Evolutionary conservation across 441 rosid genomes (phyloP).

Genomic region (Mallotus japonicus): DNA sequence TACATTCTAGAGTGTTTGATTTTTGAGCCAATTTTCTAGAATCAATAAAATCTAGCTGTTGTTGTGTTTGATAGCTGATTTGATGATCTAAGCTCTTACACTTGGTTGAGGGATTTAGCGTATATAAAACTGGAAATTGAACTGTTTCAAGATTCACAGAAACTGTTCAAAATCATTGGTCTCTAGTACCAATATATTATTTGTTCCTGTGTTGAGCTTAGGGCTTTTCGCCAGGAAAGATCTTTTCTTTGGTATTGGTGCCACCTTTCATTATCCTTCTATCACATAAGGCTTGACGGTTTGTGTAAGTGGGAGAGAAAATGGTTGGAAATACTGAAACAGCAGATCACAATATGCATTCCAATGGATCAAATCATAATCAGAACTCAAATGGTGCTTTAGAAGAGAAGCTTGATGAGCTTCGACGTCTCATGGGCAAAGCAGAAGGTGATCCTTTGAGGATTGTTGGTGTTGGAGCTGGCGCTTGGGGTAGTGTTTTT

Average conservation of each 20-base stretch:
- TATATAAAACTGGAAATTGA: not conserved
- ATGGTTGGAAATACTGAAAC: slow-evolving; percentile 38
- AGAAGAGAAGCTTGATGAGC: slow-evolving; percentile 70
- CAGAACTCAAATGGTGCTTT: slow-evolving; percentile 36
- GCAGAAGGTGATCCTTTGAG: slow-evolving; percentile 79
- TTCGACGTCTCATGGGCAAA: slow-evolving; percentile 64
- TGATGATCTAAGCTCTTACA: slow-evolving; percentile 10
- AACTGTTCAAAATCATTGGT: slow-evolving; percentile 10
- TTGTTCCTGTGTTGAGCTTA: slow-evolving; percentile 12
- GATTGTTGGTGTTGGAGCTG: slow-evolving; percentile 90
- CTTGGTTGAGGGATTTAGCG: not conserved
- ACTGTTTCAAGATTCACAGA: slow-evolving; percentile 12
- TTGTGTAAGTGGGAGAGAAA: slow-evolving; percentile 20
- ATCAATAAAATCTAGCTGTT: slow-evolving; percentile 16
- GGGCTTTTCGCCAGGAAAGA: slow-evolving; percentile 3
- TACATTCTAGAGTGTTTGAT: slow-evolving; percentile 8
- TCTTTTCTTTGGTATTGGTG: slow-evolving; percentile 9
- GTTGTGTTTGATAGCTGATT: slow-evolving; percentile 5
- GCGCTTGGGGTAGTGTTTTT: slow-evolving; percentile 99
- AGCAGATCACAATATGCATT: slow-evolving; percentile 19
- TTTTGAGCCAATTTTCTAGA: slow-evolving; percentile 19
- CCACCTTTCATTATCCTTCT: slow-evolving; percentile 1
- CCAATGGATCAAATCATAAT: slow-evolving; percentile 48
- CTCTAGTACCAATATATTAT: not conserved
- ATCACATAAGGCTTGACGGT: not conserved